Base-by-base conservation (phyloP, 2,329 filamentous ascomycete species). In the Phialocephala subalpina region DNA sequence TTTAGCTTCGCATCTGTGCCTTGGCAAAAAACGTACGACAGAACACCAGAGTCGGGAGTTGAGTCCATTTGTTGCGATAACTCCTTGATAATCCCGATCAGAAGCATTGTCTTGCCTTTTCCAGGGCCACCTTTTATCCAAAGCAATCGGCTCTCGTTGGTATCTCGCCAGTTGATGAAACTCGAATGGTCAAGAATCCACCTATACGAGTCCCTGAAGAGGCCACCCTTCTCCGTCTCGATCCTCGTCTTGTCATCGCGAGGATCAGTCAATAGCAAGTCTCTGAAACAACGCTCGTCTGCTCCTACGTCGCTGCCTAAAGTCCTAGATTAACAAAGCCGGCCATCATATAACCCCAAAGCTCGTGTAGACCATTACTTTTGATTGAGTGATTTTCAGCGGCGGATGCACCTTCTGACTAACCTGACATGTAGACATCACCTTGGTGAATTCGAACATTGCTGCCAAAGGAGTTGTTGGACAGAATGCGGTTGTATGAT, bases 21-120 rank as follows among this genome's bases (percentile, higher is more conserved):
- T 68, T 85, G 78, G 69, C 80, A 84, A 72, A 84, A 81, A 72
- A 82, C 82, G 66, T 73, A 80, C 0, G 73, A 69, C 45, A 65
- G 49, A 72, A 60, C 40, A 9, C 40, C 40, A 9, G 5, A 16
- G 8, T 16, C 18, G 5, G 8, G 20, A 35, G 59, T 7, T 40
- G 64, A 47, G 49, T 27, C 25, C 35, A 36, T 57, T 27, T 61
- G 27, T 78, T 63, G n/a, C n/a, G n/a, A n/a, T 49, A 67, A 14
- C 16, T 56, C 22, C 22, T 64, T 35, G 33, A 64, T 60, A 18
- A 64, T 64, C 16, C 62, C 65, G 58, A 60, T 61, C 33, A 67
- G 49, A 20, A 67, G 52, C 61, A 67, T 67, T 11, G 65, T 67
- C 36, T 66, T 66, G 53, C 64, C 59, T 45, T n/a, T n/a, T n/a